These are phyloP conservation scores for Monilinia polystroma DNA, from an alignment of 2,329 filamentous ascomycete genomes.

Conservation along the genomic window DNA sequence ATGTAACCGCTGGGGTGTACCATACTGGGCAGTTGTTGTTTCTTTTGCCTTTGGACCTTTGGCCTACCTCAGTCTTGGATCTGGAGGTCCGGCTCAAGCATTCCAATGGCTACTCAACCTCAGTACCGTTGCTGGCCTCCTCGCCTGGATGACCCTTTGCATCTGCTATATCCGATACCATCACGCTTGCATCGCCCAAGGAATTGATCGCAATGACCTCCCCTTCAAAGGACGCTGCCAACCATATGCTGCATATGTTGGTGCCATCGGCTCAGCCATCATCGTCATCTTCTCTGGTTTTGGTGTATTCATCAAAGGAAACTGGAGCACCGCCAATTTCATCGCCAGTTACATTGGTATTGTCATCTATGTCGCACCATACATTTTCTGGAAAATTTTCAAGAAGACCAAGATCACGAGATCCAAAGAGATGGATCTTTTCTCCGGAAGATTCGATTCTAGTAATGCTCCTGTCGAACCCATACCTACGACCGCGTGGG, in stretches of 20 bases:
- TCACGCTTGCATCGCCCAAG: constrained; percentile 55
- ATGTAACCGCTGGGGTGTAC: constrained; percentile 56
- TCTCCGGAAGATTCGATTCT: constrained; percentile 8
- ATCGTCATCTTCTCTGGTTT: constrained; percentile 72
- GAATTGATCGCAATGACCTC: constrained; percentile 50
- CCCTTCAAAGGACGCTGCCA: constrained; percentile 57
- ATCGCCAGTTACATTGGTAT: constrained; percentile 60
- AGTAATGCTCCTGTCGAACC: constrained; percentile 9
- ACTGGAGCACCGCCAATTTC: constrained; percentile 58
- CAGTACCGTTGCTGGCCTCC: constrained; percentile 61
- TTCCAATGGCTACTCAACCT: constrained; percentile 67
- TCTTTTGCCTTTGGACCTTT: constrained; percentile 48
- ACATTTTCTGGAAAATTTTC: constrained; percentile 53
- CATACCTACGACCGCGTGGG: constrained; percentile 13
- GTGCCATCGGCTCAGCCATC: constrained; percentile 38
- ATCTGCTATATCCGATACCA: constrained; percentile 59
- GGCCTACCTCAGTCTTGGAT: constrained; percentile 64
- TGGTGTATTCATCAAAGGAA: constrained; percentile 57
- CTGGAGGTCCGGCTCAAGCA: constrained; percentile 47
- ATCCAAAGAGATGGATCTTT: constrained; percentile 38
- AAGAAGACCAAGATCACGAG: constrained; percentile 49
- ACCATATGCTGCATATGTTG: constrained; percentile 53
- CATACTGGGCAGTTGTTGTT: constrained; percentile 56
- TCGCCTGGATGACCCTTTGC: constrained; percentile 62
- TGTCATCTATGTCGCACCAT: constrained; percentile 45